Evolutionary conservation across 2,329 filamentous ascomycete species (phyloP).

Genomic region (Emmonsiellopsis sp.): DNA sequence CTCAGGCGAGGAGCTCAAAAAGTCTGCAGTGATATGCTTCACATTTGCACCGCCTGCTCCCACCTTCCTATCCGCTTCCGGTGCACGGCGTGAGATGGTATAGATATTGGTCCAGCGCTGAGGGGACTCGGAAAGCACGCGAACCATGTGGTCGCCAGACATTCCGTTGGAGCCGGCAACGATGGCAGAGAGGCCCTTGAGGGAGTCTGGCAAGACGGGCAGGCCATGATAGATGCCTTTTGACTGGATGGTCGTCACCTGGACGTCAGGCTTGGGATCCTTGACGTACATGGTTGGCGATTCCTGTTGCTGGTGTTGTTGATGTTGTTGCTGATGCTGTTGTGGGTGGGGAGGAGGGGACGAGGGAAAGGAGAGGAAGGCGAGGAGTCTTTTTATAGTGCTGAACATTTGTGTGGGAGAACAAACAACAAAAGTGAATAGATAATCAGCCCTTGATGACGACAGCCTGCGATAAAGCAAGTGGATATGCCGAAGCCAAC

Average conservation of each 20-base stretch:
- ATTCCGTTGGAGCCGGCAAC: conserved; percentile 48
- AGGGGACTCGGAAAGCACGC: conserved; percentile 37
- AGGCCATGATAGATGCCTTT: conserved; percentile 43
- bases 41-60: conserved; percentile 25
- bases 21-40: conserved; percentile 33
- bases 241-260: conserved; percentile 5
- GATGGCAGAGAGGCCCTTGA: conserved; percentile 40
- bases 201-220: conserved; percentile 32
- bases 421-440: no score
- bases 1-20: conserved; percentile 18
- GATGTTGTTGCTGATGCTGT: background rate
- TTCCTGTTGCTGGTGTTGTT: background rate
- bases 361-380: no score
- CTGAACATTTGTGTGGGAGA: no score
- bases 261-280: no score
- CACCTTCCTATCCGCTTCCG: conserved; percentile 26
- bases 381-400: no score
- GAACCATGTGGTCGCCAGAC: conserved; percentile 43
- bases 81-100: conserved; percentile 39
- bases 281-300: no score
- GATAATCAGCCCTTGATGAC: no score
- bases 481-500: no score
- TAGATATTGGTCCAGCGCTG: conserved; percentile 45
- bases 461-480: no score
- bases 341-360: background rate